A percentile compares a stretch with the other conserved stretches of the same genome.
phyloP scores from a whole-genome alignment of 208 protist genomes.

The Acanthamoeba lenticulata region DNA sequence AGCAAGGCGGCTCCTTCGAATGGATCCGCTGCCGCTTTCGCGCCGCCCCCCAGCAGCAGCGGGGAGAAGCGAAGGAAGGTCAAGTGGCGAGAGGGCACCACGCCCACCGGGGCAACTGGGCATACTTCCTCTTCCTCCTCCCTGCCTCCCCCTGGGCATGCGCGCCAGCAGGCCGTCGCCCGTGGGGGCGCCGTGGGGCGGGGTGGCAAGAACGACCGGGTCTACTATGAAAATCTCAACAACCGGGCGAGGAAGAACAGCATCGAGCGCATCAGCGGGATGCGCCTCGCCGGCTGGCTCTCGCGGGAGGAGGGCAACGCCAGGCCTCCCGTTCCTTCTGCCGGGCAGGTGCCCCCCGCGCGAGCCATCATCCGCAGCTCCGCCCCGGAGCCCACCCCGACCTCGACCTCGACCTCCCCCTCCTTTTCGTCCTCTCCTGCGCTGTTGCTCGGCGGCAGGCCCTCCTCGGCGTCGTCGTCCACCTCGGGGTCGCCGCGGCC shows the following conservation, averaged over 20 bases:
- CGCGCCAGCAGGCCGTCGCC: background rate
- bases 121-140: too few species aligned
- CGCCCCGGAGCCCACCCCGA: too few species aligned
- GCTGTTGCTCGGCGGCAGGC: too few species aligned
- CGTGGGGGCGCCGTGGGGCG: background rate
- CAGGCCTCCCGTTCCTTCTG: background rate
- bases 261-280: background rate
- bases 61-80: background rate
- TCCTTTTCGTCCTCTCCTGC: too few species aligned
- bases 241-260: slow-evolving; percentile 12
- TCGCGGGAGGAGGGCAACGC: background rate
- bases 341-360: background rate
- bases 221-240: slow-evolving; percentile 34
- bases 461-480: too few species aligned
- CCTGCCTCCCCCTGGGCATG: too few species aligned
- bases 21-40: too few species aligned
- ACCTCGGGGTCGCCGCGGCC: too few species aligned
- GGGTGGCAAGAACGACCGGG: background rate
- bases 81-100: background rate
- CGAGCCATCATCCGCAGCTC: background rate
- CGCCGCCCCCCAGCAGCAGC: background rate
- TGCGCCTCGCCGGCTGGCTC: background rate
- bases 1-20: background rate
- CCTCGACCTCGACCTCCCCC: too few species aligned
- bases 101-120: too few species aligned